These are phyloP conservation scores for Stellera chamaejasme DNA, from an alignment of 345 rosid species.

Conservation along the genomic window DNA sequence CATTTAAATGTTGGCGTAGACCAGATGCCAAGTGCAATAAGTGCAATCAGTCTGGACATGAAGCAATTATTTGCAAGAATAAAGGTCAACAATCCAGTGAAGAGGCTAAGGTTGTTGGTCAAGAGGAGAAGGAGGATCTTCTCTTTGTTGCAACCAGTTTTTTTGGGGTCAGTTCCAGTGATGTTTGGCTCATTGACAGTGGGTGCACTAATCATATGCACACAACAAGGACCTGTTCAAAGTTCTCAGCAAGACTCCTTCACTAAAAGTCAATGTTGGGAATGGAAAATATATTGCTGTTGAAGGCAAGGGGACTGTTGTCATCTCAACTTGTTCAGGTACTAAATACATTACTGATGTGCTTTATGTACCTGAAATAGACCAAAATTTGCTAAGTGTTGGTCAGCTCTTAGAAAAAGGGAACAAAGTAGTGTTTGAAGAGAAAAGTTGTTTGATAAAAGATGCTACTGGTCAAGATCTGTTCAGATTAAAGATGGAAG, in stretches of 20 bases:
- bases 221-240: background rate
- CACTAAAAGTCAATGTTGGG: background rate
- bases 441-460: too few species aligned
- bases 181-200: background rate
- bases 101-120: background rate
- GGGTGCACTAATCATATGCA: conserved; percentile 7
- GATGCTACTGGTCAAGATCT: too few species aligned
- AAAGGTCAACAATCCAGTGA: background rate
- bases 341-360: background rate
- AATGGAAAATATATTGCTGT: background rate
- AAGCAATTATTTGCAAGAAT: background rate
- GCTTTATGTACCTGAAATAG: background rate
- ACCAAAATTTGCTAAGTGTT: background rate
- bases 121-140: too few species aligned
- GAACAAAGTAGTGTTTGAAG: too few species aligned
- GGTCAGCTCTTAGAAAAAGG: too few species aligned
- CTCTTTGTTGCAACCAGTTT: too few species aligned
- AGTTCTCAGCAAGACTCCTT: background rate
- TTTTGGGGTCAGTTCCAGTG: background rate
- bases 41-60: background rate
- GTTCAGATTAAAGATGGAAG: too few species aligned
- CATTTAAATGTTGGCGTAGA: background rate
- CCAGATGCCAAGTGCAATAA: background rate
- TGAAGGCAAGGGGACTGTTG: conserved; percentile 2
- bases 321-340: background rate